These are phyloP conservation scores for Barnettozyma vustinii DNA, from an alignment of 805 yeast genomes.

Conservation along the genomic window DNA sequence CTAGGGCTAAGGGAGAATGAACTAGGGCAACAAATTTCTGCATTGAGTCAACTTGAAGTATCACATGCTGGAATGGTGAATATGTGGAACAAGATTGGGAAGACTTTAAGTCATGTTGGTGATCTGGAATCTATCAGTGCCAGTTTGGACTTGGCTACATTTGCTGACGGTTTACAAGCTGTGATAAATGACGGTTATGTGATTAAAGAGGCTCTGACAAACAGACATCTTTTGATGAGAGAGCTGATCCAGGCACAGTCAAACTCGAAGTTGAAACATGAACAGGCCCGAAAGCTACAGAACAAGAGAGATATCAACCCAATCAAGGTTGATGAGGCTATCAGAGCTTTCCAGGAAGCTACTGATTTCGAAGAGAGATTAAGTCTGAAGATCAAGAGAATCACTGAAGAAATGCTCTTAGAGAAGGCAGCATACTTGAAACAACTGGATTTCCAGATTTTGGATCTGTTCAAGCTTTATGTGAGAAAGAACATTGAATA, in stretches of 20 bases:
- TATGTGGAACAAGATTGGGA: slow-evolving; percentile 76
- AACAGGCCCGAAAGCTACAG: slow-evolving; percentile 64
- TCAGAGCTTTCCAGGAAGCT: slow-evolving; percentile 72
- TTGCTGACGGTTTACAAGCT: slow-evolving; percentile 69
- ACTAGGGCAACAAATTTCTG: slow-evolving; percentile 38
- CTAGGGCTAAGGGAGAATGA: slow-evolving; percentile 55
- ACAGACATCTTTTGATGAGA: slow-evolving; percentile 87
- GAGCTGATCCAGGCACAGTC: slow-evolving; percentile 79
- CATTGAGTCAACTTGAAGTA: slow-evolving; percentile 40
- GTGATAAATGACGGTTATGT: slow-evolving; percentile 73
- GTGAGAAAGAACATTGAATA: slow-evolving; percentile 74
- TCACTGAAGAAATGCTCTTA: slow-evolving; percentile 77
- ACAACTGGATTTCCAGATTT: slow-evolving; percentile 53
- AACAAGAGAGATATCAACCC: slow-evolving; percentile 76
- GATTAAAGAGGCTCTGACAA: slow-evolving; percentile 88
- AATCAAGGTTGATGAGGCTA: slow-evolving; percentile 84
- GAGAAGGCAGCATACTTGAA: slow-evolving; percentile 60
- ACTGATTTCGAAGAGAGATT: slow-evolving; percentile 70
- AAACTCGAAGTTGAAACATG: slow-evolving; percentile 62
- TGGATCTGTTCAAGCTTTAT: slow-evolving; percentile 48
- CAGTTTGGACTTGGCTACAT: slow-evolving; percentile 62
- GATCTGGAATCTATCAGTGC: slow-evolving; percentile 73
- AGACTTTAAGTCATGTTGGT: slow-evolving; percentile 61
- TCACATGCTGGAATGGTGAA: slow-evolving; percentile 64
- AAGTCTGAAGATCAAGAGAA: slow-evolving; percentile 70